Conservation (phyloP, 164 flowering plant species). For the Nymphaea thermarum region DNA sequence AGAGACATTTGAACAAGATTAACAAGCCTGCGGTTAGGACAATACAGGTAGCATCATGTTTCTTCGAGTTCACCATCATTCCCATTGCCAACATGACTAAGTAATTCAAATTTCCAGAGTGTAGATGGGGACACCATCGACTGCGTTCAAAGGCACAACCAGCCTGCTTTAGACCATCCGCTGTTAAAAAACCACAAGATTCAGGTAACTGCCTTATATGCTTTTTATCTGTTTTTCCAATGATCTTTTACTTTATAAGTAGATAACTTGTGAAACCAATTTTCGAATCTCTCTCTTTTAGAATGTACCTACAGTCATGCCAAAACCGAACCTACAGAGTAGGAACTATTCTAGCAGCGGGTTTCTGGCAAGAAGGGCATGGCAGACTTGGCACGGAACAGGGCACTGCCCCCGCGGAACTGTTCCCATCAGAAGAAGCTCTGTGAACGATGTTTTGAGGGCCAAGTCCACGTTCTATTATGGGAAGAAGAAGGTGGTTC, state of each 20-base stretch:
- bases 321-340: conserved; percentile 16
- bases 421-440: conserved; percentile 69
- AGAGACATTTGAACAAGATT: conserved; percentile 46
- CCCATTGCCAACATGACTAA: neutral
- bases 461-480: conserved; percentile 77
- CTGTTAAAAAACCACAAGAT: conserved; percentile 85
- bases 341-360: conserved; percentile 4
- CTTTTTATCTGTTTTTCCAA: conserved; percentile 6
- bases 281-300: neutral
- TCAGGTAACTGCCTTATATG: conserved; percentile 40
- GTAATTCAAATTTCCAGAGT: conserved; percentile 34
- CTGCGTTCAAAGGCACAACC: conserved; percentile 70
- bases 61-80: neutral
- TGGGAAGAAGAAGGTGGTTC: conserved; percentile 56
- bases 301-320: conserved; percentile 23
- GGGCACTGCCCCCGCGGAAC: conserved; percentile 83
- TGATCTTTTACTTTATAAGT: neutral
- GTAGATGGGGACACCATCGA: conserved; percentile 94
- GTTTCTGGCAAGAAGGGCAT: conserved; percentile 18
- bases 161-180: conserved; percentile 97
- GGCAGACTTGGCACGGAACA: conserved; percentile 87
- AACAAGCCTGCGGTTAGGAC: conserved; percentile 59
- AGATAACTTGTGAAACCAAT: neutral
- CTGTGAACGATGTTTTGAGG: conserved; percentile 68
- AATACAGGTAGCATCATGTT: conserved; percentile 35